Percentiles rank a stretch among this genome's conserved stretches.
These are phyloP conservation scores for Vaccinium vitisidaea DNA, from an alignment of 148 eudicot genomes.

Conservation along the genomic window DNA sequence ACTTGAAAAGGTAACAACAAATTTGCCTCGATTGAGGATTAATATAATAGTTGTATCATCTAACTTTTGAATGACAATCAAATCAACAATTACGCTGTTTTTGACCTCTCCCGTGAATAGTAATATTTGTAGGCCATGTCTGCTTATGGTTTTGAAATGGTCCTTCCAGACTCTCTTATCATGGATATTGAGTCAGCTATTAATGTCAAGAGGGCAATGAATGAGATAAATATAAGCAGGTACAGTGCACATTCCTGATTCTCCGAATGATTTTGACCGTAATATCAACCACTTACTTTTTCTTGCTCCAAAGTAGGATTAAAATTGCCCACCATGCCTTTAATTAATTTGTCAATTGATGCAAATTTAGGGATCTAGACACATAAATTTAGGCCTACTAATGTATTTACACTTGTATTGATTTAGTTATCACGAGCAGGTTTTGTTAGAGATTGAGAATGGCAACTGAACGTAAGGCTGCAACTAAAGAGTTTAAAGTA, in stretches of 20 bases:
- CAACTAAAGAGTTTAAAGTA: too few species aligned
- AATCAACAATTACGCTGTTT: neutral
- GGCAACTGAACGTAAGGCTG: too few species aligned
- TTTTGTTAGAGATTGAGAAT: too few species aligned
- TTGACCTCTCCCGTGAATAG: neutral
- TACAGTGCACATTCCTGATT: neutral
- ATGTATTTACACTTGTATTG: neutral
- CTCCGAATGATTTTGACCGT: neutral
- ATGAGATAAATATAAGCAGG: conserved; percentile 53
- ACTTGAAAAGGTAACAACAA: conserved; percentile 30
- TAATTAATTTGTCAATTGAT: neutral
- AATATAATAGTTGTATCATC: neutral
- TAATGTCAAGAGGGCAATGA: conserved; percentile 55
- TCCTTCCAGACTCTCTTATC: conserved; percentile 42
- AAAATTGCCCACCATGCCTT: neutral
- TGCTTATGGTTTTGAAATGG: conserved; percentile 50
- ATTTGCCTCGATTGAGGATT: neutral
- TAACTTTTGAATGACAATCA: neutral
- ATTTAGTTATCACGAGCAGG: neutral
- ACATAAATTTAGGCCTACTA: too few species aligned
- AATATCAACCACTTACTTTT: neutral
- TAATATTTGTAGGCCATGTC: conserved; percentile 46
- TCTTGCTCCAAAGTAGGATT: neutral
- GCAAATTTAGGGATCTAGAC: neutral
- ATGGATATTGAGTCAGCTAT: conserved; percentile 57